Percentiles rank a stretch among this genome's conserved stretches.
phyloP scores from a whole-genome alignment of 805 yeast genomes.

The Starmerella floris region DNA sequence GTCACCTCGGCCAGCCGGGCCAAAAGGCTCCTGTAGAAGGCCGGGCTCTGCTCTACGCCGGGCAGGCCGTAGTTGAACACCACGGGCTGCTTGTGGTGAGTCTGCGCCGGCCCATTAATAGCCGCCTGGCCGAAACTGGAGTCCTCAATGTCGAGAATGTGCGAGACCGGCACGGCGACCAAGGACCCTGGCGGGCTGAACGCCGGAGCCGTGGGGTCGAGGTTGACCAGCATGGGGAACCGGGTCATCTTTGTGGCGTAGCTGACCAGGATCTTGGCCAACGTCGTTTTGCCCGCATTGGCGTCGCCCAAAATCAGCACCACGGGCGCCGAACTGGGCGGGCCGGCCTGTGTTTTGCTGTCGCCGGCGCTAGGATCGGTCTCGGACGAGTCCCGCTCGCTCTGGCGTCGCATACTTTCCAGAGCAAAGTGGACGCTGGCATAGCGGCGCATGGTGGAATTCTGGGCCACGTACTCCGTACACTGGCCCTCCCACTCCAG shows the following conservation, averaged over 20 bases:
- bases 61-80: slow-evolving; percentile 70
- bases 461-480: slow-evolving; percentile 55
- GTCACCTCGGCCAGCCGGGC: slow-evolving; percentile 40
- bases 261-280: slow-evolving; percentile 53
- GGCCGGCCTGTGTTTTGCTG: slow-evolving; percentile 8
- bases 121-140: slow-evolving; percentile 67
- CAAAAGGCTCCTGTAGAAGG: slow-evolving; percentile 39
- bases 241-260: slow-evolving; percentile 63
- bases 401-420: slow-evolving; percentile 37
- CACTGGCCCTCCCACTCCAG: slow-evolving; percentile 35
- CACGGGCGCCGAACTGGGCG: slow-evolving; percentile 32
- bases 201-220: slow-evolving; percentile 62
- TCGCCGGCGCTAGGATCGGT: not conserved
- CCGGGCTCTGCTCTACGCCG: slow-evolving; percentile 41
- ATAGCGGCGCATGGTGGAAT: slow-evolving; percentile 49
- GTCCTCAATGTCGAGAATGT: slow-evolving; percentile 61
- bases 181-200: slow-evolving; percentile 72
- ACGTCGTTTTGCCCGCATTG: slow-evolving; percentile 65
- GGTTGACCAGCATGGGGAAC: slow-evolving; percentile 61
- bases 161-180: slow-evolving; percentile 73
- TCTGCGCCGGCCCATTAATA: slow-evolving; percentile 34
- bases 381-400: not conserved
- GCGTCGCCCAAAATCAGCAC: slow-evolving; percentile 56
- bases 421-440: slow-evolving; percentile 63
- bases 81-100: slow-evolving; percentile 78